These are phyloP conservation scores for Panaeolus papilionaceus DNA, from an alignment of 768 basidiomycete genomes.

Conservation along the genomic window DNA sequence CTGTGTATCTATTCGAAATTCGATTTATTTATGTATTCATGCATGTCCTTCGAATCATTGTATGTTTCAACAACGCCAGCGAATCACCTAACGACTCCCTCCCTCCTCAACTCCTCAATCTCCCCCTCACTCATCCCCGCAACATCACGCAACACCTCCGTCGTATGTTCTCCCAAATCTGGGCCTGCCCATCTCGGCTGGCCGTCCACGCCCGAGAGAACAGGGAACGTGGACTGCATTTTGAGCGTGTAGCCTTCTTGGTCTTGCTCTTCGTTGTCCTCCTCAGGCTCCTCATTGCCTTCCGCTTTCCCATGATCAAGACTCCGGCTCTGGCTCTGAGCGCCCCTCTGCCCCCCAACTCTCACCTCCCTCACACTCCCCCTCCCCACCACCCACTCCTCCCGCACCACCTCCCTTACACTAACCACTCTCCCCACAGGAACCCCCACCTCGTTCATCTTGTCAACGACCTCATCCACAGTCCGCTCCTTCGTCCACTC, in stretches of 20 bases:
- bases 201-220: conserved; percentile 63
- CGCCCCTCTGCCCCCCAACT: conserved; percentile 37
- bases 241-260: conserved; percentile 60
- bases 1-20: too few relatives aligned
- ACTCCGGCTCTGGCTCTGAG: neutral
- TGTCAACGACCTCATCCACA: conserved; percentile 57
- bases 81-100: conserved; percentile 48
- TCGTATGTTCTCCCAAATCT: conserved; percentile 65
- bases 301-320: too few relatives aligned
- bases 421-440: conserved; percentile 69
- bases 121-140: conserved; percentile 46
- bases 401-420: conserved; percentile 67
- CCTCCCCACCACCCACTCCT: conserved; percentile 59
- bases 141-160: conserved; percentile 51
- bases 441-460: conserved; percentile 58
- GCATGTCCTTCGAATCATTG: too few relatives aligned
- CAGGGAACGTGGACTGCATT: conserved; percentile 70
- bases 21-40: too few relatives aligned
- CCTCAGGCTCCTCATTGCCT: too few relatives aligned
- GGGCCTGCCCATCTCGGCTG: conserved; percentile 74
- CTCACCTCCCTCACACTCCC: conserved; percentile 65
- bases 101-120: conserved; percentile 43
- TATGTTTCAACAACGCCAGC: neutral
- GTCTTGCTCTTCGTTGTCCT: neutral
- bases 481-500: conserved; percentile 60